Evolutionary conservation across 331 rosid species (phyloP).

Genomic region (Cucumis variabilis): DNA sequence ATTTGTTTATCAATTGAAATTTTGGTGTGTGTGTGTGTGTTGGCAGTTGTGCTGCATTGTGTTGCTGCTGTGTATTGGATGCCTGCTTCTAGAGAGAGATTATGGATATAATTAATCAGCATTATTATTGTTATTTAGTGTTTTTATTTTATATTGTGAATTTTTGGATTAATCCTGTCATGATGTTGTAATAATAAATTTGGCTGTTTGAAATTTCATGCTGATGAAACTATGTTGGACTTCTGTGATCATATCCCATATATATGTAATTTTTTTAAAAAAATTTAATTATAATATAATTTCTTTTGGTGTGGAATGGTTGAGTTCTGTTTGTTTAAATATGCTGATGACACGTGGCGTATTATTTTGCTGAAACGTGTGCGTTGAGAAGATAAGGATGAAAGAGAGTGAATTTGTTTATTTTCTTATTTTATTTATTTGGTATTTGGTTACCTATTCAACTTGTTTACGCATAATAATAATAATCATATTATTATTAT

Average conservation of each 20-base stretch:
- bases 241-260: neutral
- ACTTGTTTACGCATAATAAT: slow-evolving; percentile 1
- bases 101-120: too few relatives aligned
- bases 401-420: neutral
- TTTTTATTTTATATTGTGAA: neutral
- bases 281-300: too few relatives aligned
- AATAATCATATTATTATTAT: neutral
- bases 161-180: neutral
- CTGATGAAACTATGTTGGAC: slow-evolving; percentile 9
- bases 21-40: neutral
- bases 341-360: neutral
- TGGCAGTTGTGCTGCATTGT: slow-evolving; percentile 73
- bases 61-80: slow-evolving; percentile 80
- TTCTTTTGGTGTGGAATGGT: neutral
- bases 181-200: slow-evolving; percentile 14
- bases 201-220: neutral
- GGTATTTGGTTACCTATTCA: neutral
- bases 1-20: too few relatives aligned
- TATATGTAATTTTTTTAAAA: neutral
- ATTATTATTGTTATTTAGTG: neutral
- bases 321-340: neutral
- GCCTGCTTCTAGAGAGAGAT: slow-evolving; percentile 44
- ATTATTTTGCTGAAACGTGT: neutral
- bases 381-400: neutral
- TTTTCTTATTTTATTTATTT: too few relatives aligned